Evolutionary conservation across 306 rosid genomes (phyloP).

Genomic region (Quercus rubra): DNA sequence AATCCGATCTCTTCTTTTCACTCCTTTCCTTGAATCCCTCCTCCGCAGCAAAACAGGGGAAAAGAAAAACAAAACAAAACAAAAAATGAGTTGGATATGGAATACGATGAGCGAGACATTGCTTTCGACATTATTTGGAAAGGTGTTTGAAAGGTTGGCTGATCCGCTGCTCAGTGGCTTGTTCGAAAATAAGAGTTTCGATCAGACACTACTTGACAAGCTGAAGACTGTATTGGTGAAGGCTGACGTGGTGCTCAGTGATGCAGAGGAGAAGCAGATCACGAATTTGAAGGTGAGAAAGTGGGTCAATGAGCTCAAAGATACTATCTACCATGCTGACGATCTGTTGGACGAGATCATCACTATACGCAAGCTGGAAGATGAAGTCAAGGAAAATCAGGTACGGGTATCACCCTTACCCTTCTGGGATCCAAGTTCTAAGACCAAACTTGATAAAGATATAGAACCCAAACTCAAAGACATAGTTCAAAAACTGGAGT

Average conservation of each 20-base stretch:
- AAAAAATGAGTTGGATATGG: rapidly evolving
- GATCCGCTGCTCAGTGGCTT: too few species aligned
- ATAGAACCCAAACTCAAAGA: background rate
- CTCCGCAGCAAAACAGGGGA: too few species aligned
- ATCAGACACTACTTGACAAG: too few species aligned
- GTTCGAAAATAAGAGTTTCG: too few species aligned
- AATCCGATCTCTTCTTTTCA: too few species aligned
- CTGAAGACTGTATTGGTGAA: too few species aligned
- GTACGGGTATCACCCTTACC: rapidly evolving
- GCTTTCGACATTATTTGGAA: too few species aligned
- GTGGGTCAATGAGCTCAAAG: slow-evolving; percentile 7
- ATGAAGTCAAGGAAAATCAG: background rate
- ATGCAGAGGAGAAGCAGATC: too few species aligned
- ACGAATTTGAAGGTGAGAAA: background rate
- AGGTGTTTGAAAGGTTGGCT: rapidly evolving
- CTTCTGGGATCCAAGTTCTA: background rate
- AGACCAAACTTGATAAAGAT: background rate
- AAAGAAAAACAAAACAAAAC: too few species aligned
- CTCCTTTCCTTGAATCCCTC: too few species aligned
- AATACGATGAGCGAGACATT: rapidly evolving
- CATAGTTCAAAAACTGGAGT: background rate
- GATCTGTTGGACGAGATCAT: background rate
- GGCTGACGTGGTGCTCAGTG: too few species aligned
- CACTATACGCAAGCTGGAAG: background rate
- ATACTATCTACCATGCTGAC: background rate